These are phyloP conservation scores for Suhomyces terraborum DNA, from an alignment of 1,139 yeast species.

Conservation along the genomic window DNA sequence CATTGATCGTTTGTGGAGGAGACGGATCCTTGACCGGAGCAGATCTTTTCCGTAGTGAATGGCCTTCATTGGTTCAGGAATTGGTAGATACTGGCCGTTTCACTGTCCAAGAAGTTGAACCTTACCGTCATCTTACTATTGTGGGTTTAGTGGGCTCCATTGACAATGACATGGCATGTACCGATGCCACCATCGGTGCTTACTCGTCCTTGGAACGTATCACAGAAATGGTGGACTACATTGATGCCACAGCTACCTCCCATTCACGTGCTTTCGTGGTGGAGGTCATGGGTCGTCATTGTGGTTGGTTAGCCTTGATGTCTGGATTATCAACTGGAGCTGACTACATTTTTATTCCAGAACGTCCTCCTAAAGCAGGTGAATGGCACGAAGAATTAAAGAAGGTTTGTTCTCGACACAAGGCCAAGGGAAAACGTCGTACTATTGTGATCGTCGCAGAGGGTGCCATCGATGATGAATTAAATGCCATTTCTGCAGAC, in stretches of 20 bases:
- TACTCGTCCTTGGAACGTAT: conserved; percentile 76
- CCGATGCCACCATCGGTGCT: conserved; percentile 83
- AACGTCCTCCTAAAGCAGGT: conserved; percentile 62
- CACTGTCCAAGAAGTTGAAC: conserved; percentile 52
- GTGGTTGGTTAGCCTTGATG: conserved; percentile 87
- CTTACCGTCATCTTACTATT: conserved; percentile 61
- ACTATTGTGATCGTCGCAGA: conserved; percentile 83
- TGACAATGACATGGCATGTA: conserved; percentile 81
- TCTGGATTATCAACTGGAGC: conserved; percentile 84
- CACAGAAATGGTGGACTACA: conserved; percentile 75
- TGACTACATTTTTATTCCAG: conserved; percentile 79
- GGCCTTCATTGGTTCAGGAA: conserved; percentile 73
- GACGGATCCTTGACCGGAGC: conserved; percentile 87
- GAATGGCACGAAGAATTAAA: conserved; percentile 68
- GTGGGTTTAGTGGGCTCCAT: conserved; percentile 82
- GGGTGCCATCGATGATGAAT: conserved; percentile 72
- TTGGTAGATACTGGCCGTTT: conserved; percentile 52
- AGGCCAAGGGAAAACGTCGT: conserved; percentile 72
- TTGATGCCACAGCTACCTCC: conserved; percentile 82
- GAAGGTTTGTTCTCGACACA: conserved; percentile 63
- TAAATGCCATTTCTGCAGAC: conserved; percentile 64
- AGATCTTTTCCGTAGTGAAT: conserved; percentile 72
- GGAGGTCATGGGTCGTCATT: conserved; percentile 90
- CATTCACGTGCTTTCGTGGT: conserved; percentile 83
- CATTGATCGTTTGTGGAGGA: conserved; percentile 81